These are phyloP conservation scores for Trichoderma breve DNA, from an alignment of 2,329 filamentous ascomycete genomes.

Conservation along the genomic window DNA sequence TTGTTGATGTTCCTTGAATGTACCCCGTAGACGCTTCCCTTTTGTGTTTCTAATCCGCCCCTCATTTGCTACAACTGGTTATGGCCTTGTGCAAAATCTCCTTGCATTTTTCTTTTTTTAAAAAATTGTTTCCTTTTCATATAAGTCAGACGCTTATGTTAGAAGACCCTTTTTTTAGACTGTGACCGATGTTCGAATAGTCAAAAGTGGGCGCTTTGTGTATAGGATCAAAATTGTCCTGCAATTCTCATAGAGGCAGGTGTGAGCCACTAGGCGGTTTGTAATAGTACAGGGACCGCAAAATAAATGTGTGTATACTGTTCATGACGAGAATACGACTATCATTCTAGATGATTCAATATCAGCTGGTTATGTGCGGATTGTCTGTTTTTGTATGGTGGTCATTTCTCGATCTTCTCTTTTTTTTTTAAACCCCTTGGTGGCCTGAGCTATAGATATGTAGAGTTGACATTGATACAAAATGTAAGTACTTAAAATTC, in stretches of 20 bases:
- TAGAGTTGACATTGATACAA: background rate
- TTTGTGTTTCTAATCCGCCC: background rate
- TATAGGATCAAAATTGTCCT: background rate
- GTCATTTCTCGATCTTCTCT: too few relatives aligned
- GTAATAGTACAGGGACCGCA: too few relatives aligned
- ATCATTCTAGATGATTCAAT: too few relatives aligned
- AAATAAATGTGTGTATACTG: too few relatives aligned
- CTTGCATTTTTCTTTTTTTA: background rate
- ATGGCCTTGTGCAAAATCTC: background rate
- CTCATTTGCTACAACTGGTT: background rate
- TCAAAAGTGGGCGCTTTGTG: background rate
- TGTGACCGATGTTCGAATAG: background rate
- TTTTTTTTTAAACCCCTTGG: too few relatives aligned
- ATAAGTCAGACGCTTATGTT: background rate
- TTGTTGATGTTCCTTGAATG: background rate
- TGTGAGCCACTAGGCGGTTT: background rate
- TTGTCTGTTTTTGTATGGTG: too few relatives aligned
- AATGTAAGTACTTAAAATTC: too few relatives aligned
- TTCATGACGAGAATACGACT: too few relatives aligned
- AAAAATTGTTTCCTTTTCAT: background rate
- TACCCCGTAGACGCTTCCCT: background rate
- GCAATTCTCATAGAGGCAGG: background rate
- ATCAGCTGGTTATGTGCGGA: too few relatives aligned
- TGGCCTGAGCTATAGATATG: background rate
- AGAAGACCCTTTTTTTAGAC: background rate